Base-by-base conservation (phyloP, 2,329 filamentous ascomycete genomes). In the Trichoderma aggressivum region DNA sequence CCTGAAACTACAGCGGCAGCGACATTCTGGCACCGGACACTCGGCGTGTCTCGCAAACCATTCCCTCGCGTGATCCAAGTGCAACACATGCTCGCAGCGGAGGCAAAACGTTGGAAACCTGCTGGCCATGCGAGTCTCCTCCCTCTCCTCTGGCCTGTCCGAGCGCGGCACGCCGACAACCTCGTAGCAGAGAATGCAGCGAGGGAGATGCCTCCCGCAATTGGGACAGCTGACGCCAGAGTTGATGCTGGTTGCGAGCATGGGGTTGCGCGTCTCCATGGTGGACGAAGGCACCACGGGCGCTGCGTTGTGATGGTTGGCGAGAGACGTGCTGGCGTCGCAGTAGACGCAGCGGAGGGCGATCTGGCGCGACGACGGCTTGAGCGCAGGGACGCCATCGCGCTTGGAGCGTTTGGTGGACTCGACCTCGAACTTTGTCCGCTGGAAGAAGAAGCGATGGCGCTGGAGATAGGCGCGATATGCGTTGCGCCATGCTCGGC, bases 321-420 rank as follows among this genome's bases (percentile, higher is more conserved):
- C 82, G 28, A 86, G 81, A 39, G 84, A 86, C 63, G 86, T 86
- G 77, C 88, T 85, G 39, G 87, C 85, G 76, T 92, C 90, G 81
- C 93, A 96, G 81, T 93, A 92, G 61, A 91, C 86, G 81, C 93
- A 96, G 60, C 92, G 88, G 62, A 96, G 86, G 5, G 91, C 89
- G 67, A 95, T 88, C 80, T 93, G 92, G 36, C 90, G 85, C 2
- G 88, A 88, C 0, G 90, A 86, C 1, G 90, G 87, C 71, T 88
- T 89, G 74, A 92, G 86, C 8, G 88, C 86, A n/a, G 88, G 88
- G 7, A 79, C 74, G 53, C 91, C 91, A 67, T 89, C 86, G 67
- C 88, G 87, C 71, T 90, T 88, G 74, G 90, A 91, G 74, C 87
- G 87, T 74, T 89, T 89, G 28, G 91, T 93, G 77, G 92, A 92